These are phyloP conservation scores for Candida rishiriensis DNA, from an alignment of 805 yeast genomes.

Conservation along the genomic window DNA sequence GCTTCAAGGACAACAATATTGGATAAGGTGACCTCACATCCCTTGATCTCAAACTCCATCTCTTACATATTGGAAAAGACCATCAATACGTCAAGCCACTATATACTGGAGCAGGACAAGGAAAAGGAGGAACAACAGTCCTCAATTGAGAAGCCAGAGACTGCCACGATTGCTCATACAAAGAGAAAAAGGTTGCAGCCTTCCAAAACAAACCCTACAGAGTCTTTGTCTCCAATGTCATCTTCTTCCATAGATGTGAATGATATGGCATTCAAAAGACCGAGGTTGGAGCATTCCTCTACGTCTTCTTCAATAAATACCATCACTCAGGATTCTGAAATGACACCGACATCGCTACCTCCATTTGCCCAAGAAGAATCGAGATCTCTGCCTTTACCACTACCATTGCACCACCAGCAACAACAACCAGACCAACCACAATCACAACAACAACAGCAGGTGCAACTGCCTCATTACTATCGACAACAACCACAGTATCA, in stretches of 20 bases:
- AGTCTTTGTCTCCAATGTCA: background rate
- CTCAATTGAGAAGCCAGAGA: background rate
- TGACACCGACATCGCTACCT: background rate
- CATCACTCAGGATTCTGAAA: background rate
- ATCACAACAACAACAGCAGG: background rate
- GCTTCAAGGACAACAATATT: slow-evolving; percentile 21
- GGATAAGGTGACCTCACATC: slow-evolving; percentile 34
- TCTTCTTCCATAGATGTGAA: background rate
- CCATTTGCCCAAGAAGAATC: background rate
- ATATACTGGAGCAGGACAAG: slow-evolving; percentile 9
- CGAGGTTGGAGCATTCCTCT: slow-evolving; percentile 14
- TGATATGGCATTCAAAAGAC: slow-evolving; percentile 12
- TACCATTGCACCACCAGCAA: background rate
- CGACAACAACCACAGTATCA: slow-evolving; percentile 2
- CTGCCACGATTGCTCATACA: slow-evolving; percentile 1
- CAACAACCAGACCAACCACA: background rate
- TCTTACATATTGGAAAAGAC: slow-evolving; percentile 34
- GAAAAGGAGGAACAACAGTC: background rate
- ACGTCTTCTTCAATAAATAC: slow-evolving; percentile 3
- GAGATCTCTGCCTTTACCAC: background rate
- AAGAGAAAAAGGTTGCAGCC: slow-evolving; percentile 14
- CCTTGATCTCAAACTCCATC: slow-evolving; percentile 33
- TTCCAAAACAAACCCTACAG: background rate
- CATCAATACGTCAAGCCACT: slow-evolving; percentile 25
- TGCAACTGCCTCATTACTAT: background rate